phyloP scores from a whole-genome alignment of 371 early-diverging fungal genomes.

The Mucor lusitanicus region DNA sequence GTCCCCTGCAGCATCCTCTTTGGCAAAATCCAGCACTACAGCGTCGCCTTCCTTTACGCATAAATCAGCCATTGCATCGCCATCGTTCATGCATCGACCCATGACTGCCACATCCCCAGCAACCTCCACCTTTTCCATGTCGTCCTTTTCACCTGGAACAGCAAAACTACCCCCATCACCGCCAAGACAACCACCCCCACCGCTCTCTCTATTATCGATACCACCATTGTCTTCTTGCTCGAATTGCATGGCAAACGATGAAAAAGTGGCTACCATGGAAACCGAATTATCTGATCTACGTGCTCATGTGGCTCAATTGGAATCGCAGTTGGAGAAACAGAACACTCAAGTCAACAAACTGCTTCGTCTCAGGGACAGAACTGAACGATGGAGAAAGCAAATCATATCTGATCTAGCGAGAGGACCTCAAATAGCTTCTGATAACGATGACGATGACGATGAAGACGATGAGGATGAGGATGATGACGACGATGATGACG shows the following conservation, averaged over 20 bases:
- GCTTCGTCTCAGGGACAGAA: constrained; percentile 7
- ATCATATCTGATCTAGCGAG: constrained; percentile 23
- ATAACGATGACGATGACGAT: constrained; percentile 19
- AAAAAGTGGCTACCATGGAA: constrained; percentile 17
- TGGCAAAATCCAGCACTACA: background rate
- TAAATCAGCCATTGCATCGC: background rate
- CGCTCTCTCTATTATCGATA: background rate
- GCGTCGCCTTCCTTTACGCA: background rate
- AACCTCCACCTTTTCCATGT: background rate
- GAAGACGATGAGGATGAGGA: constrained; percentile 16
- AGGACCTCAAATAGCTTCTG: constrained; percentile 15
- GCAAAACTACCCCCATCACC: background rate
- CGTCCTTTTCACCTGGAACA: background rate
- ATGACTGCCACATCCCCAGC: background rate
- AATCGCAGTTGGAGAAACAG: constrained; percentile 23
- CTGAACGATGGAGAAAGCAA: constrained; percentile 29
- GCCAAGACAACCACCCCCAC: background rate
- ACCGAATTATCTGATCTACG: constrained; percentile 17
- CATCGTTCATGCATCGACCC: background rate
- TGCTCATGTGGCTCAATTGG: constrained; percentile 16
- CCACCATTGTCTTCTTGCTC: constrained; percentile 17
- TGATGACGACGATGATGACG: constrained; percentile 2
- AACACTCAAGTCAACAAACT: constrained; percentile 14
- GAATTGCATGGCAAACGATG: constrained; percentile 19
- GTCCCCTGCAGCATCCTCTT: background rate